Conservation (phyloP, 2,329 filamentous ascomycete species). For the Ceratocystis albifundus region DNA sequence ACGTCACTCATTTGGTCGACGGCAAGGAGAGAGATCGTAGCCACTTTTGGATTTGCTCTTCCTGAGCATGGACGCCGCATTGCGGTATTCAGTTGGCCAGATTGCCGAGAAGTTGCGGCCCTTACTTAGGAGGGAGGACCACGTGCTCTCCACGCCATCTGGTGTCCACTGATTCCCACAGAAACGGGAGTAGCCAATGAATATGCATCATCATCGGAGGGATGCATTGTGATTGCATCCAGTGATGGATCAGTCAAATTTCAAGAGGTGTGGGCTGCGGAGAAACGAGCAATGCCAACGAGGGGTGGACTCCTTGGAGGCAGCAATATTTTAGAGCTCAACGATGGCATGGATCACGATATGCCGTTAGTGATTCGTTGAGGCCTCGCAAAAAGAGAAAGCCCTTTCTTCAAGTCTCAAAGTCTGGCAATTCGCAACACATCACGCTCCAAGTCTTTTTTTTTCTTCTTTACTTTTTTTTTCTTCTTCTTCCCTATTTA, state of each 20-base stretch:
- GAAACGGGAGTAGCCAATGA: conserved; percentile 27
- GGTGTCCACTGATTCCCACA: conserved; percentile 52
- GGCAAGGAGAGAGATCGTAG: conserved; percentile 74
- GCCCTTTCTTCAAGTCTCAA: background rate
- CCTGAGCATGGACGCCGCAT: conserved; percentile 82
- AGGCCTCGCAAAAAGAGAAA: background rate
- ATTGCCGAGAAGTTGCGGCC: conserved; percentile 71
- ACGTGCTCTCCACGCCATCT: conserved; percentile 75
- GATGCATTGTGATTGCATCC: conserved; percentile 76
- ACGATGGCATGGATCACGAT: conserved; percentile 69
- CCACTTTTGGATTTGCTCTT: conserved; percentile 86
- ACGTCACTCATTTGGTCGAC: conserved; percentile 86
- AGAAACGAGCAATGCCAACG: conserved; percentile 49
- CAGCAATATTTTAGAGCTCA: conserved; percentile 66
- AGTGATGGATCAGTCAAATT: conserved; percentile 92
- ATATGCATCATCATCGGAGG: conserved; percentile 29
- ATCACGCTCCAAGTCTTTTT: background rate
- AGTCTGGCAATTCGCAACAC: background rate
- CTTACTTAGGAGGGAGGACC: conserved; percentile 74
- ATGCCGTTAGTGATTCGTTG: background rate
- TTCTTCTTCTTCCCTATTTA: background rate
- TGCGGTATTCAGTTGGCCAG: conserved; percentile 89
- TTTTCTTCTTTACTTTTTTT: background rate
- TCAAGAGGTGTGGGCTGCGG: conserved; percentile 69
- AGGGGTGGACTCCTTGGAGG: conserved; percentile 8